A percentile compares a stretch with the other conserved stretches of the same genome.
phyloP scores from a whole-genome alignment of 805 yeast species.

The Starmera amethionina region DNA sequence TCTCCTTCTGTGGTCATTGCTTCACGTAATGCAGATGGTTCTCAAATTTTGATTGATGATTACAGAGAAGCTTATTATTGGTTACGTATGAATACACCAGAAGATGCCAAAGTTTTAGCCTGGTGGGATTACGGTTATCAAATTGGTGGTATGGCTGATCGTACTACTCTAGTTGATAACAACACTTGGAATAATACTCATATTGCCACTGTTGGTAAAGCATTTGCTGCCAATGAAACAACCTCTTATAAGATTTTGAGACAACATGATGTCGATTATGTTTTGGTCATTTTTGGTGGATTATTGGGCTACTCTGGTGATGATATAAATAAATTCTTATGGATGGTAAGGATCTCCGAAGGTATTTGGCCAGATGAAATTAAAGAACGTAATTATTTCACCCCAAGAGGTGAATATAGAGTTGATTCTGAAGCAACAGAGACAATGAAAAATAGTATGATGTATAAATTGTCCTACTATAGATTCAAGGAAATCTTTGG shows the following conservation, averaged over 20 bases:
- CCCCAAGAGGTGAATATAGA: conserved; percentile 77
- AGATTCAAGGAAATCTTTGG: conserved; percentile 68
- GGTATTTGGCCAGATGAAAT: conserved; percentile 99
- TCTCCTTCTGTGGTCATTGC: conserved; percentile 97
- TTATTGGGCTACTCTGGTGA: conserved; percentile 90
- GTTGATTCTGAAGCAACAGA: conserved; percentile 75
- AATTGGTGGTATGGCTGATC: conserved; percentile 99
- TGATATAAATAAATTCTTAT: conserved; percentile 89
- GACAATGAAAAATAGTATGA: conserved; percentile 79
- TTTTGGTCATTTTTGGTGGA: conserved; percentile 90
- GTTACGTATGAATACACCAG: conserved; percentile 96
- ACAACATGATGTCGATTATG: conserved; percentile 92
- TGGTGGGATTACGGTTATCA: conserved; percentile 99
- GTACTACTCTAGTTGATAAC: conserved; percentile 96
- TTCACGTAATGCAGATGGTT: conserved; percentile 76
- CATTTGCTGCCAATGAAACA: conserved; percentile 87
- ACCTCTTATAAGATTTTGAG: conserved; percentile 80
- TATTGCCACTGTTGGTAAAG: conserved; percentile 98
- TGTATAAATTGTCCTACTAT: conserved; percentile 93
- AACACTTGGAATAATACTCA: conserved; percentile 99
- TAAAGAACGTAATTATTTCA: conserved; percentile 75
- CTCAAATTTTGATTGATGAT: conserved; percentile 80
- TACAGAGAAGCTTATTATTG: conserved; percentile 98
- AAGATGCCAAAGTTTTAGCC: conserved; percentile 92
- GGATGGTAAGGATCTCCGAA: conserved; percentile 99